Percentiles rank a stretch among this genome's conserved stretches.
phyloP scores from a whole-genome alignment of 257 asterid genomes.

The Primulina tabacum region DNA sequence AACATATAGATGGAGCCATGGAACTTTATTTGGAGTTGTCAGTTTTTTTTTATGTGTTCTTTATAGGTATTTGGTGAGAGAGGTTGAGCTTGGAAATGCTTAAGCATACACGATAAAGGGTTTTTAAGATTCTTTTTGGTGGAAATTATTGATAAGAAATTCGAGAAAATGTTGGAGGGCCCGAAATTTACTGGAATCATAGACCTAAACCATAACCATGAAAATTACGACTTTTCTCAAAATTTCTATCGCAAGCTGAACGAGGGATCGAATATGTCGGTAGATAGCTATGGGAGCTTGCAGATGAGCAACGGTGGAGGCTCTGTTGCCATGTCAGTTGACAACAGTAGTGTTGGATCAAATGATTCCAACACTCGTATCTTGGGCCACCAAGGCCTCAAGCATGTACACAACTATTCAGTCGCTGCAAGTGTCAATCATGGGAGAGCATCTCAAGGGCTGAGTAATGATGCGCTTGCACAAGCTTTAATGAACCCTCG shows the following conservation, averaged over 20 bases:
- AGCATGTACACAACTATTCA: conserved; percentile 53
- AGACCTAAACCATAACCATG: conserved; percentile 51
- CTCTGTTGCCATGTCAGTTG: conserved; percentile 80
- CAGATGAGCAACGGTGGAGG: conserved; percentile 83
- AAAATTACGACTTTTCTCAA: conserved; percentile 51
- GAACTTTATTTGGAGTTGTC: conserved; percentile 4
- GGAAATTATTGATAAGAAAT: conserved; percentile 6
- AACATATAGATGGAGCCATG: not conserved
- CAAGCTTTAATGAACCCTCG: conserved; percentile 56
- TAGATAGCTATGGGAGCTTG: conserved; percentile 71
- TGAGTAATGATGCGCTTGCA: conserved; percentile 64
- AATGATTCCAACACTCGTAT: conserved; percentile 66
- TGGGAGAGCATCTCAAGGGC: conserved; percentile 52
- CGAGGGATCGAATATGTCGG: conserved; percentile 68
- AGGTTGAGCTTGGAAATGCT: conserved; percentile 29
- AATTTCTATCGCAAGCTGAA: conserved; percentile 67
- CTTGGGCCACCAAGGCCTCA: conserved; percentile 65
- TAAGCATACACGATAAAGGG: conserved; percentile 33
- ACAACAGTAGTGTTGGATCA: conserved; percentile 74
- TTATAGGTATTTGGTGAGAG: conserved; percentile 27
- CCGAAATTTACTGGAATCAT: conserved; percentile 59
- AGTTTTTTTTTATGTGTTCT: conserved; percentile 11
- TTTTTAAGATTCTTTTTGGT: conserved; percentile 16
- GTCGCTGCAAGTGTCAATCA: conserved; percentile 60
- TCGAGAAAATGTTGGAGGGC: conserved; percentile 57